Evolutionary conservation across 441 rosid genomes (phyloP).

Genomic region (Bruguiera hainesii): DNA sequence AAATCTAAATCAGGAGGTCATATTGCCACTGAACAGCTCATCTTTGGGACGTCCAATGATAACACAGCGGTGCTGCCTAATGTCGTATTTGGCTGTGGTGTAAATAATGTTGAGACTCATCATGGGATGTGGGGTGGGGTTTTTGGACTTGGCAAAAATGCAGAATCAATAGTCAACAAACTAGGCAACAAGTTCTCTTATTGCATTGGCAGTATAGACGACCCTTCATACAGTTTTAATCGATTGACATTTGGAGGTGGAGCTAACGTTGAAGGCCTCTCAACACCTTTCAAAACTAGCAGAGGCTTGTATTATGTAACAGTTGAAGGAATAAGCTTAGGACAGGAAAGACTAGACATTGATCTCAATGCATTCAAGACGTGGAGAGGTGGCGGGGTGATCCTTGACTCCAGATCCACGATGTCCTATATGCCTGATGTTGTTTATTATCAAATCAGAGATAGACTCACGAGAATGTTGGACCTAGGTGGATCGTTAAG

Average conservation of each 20-base stretch:
- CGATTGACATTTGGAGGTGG: constrained; percentile 37
- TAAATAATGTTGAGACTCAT: constrained; percentile 22
- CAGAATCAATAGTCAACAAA: constrained; percentile 27
- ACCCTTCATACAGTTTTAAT: constrained; percentile 34
- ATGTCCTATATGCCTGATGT: constrained; percentile 23
- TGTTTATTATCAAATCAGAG: constrained; percentile 13
- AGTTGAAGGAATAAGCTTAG: constrained; percentile 46
- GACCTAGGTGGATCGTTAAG: constrained; percentile 11
- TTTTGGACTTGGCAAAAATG: constrained; percentile 46
- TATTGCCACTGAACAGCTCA: constrained; percentile 40
- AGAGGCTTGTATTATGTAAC: constrained; percentile 38
- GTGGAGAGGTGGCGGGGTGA: constrained; percentile 24
- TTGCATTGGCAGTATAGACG: constrained; percentile 42
- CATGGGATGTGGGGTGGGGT: constrained; percentile 29
- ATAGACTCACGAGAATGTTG: constrained; percentile 9
- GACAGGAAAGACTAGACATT: constrained; percentile 32
- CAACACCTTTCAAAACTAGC: constrained; percentile 37
- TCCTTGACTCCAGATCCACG: constrained; percentile 37
- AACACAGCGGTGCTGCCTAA: not conserved
- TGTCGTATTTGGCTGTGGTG: constrained; percentile 48
- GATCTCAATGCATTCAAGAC: constrained; percentile 27
- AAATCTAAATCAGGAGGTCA: constrained; percentile 33
- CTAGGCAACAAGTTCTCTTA: constrained; percentile 39
- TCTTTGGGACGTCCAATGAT: constrained; percentile 36
- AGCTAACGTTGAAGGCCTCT: constrained; percentile 39